Evolutionary conservation across 2,329 filamentous ascomycete species (phyloP), one percentile per base, ranked within the genome.

Genomic region (Torrubiella hemipterigena): DNA sequence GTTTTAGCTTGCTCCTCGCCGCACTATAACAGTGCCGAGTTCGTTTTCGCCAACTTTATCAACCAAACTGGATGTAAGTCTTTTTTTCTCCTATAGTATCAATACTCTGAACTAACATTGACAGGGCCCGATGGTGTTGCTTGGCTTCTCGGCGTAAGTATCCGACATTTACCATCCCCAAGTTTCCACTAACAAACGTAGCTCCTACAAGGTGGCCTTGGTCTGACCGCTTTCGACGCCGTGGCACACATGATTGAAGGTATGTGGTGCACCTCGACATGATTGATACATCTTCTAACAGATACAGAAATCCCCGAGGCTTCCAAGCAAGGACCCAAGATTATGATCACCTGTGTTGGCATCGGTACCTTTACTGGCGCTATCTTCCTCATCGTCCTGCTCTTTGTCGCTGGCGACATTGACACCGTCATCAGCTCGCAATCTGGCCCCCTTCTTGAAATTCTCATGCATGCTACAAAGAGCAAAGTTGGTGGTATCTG

Each of bases 351-450:
- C 33, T 77, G 73, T 38, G 72, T 79, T 19, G 55, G 54, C 6
- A 80, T 80, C 29, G 75, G 75, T 9, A 70, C 71, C 15, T 54
- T 66, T 3, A 78, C 75, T 1, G 76, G 76, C 2, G 70, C 70
- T 33, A 53, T 78, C 30, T 80, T 79, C 47, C 54, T 80, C 15
- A 60, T 68, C 27, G 67, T 73, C 21, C 55, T 81, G 2, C 63
- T 82, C 1, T 81, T 81, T 31, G 73, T 77, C 29, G 60, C 75
- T 17, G 66, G 67, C 3, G 63, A 77, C 37, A 61, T 75, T 28
- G 52, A 69, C 15, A 48, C 54, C 1, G 69, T 77, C 27, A 76
- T 77, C 34, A 47, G 47, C 0, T 71, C 70, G 0, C 41, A 63
- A 1, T 64, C 68, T 2, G 73, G 73, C 0, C 75, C 75, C 1